Evolutionary conservation across 116 monocot species (phyloP).

Genomic region (Cymodocea nodosa): DNA sequence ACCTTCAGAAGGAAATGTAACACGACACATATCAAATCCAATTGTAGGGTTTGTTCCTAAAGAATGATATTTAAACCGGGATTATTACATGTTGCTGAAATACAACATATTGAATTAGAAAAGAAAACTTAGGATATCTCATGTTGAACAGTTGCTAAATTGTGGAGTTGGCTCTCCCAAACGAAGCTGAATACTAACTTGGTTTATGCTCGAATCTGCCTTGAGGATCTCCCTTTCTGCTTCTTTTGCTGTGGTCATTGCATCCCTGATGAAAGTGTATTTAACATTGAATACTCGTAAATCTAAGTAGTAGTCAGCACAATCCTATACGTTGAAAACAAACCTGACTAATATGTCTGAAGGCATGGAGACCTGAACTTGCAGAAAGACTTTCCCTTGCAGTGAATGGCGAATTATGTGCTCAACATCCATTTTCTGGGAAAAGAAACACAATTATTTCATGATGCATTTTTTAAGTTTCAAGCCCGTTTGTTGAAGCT

Average conservation of each 20-base stretch:
- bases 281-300: not conserved
- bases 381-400: conserved; percentile 56
- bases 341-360: conserved; percentile 57
- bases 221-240: conserved; percentile 61
- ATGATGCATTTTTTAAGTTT: not conserved
- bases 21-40: no score
- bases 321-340: not conserved
- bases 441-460: not conserved
- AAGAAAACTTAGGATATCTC: not conserved
- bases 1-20: no score
- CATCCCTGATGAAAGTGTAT: conserved; percentile 36
- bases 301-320: not conserved
- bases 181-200: conserved; percentile 70
- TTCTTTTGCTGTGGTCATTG: conserved; percentile 47
- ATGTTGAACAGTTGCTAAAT: not conserved
- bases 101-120: not conserved
- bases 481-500: no score
- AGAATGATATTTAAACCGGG: not conserved
- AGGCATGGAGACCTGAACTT: conserved; percentile 69
- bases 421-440: conserved; percentile 72
- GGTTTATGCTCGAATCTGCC: conserved; percentile 35
- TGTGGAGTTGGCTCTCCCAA: conserved; percentile 44
- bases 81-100: not conserved
- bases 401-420: conserved; percentile 53
- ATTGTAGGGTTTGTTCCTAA: no score